Base-by-base conservation (phyloP, 306 rosid species). In the Medicago ruthenica region DNA sequence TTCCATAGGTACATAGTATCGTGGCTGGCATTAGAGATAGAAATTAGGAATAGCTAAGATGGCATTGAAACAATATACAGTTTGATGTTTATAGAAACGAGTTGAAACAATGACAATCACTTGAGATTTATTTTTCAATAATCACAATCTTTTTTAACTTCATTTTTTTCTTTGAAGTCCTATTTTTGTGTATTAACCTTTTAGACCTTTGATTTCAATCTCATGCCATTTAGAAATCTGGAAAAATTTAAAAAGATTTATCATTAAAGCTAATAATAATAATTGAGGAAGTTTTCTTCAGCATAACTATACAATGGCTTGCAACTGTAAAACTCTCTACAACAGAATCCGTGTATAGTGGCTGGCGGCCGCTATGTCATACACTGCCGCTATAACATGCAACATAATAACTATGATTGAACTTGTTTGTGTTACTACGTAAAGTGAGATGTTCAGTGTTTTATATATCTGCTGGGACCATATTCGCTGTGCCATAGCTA, bases 401-500 rank as follows among this genome's bases (percentile, higher is more conserved):
- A 8, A 65, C 8, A 16, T 31, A n/a, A 27, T 15, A 9, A 48
- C 31, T 50, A 9, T 27, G n/a, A 5, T 69, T 69, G 34, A 18
- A 22, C 51, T 12, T 5, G 11, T 62, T 54, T 22, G 39, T 27
- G n/a, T n/a, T n/a, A 9, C 7, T 27, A 18, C 55, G 18, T 7
- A 70, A 16, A 70, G 39, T 65, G 31, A 34, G 54, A 45, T 51
- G 31, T 48, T 63, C 16, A 10, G 0, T 13, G 18, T 39, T 64
- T 14, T 75, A 40, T 20, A 40, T 70, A 37, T 22, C 11, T 44
- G 67, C 41, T 71, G 18, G 27, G 50, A 75, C 54, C 40, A 34
- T 58, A 50, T 44, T 31, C 77, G 48, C 37, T 44, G 42, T 6
- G 78, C 57, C 73, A 41, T 53, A 42, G 51, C 76, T 66, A 54